Base-by-base conservation (phyloP, 139 green algal species). In the Haematococcus sp. region DNA sequence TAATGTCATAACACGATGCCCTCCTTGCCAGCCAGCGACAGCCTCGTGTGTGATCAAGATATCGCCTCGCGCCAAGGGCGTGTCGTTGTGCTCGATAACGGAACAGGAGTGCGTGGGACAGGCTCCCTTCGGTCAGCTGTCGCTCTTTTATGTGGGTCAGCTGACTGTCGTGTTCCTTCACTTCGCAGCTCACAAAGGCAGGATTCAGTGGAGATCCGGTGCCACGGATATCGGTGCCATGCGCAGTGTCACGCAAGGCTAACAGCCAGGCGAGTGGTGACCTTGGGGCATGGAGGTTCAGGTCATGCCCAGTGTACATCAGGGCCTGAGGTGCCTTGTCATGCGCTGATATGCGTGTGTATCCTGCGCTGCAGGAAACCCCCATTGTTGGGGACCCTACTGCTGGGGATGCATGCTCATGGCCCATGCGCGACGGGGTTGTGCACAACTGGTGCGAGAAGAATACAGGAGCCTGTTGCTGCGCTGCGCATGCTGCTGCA, bases 361-460 rank as follows among this genome's bases (percentile, higher is more conserved):
- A 40, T 23, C 58, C 34, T 49, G 40, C n/a, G 28, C 58, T 34
- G 58, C 58, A 65, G 58, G 25, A 35, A 9, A 4, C 58, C 3
- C 27, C 76, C 84, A 31, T 69, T 93, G 56, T 76, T 94, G 60
- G 75, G 93, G 59, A 34, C 23, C 25, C 58, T 33, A 43, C 5
- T 35, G 25, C 19, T 4, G 58, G 28, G 13, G 40, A 25, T 3
- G 61, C 35, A 2, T 49, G 15, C 32, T 77, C 32, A 20, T 94
- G 93, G 51, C 90, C 90, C 20, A 77, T 94, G n/a, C 76, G 40
- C 27, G 92, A 92, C 43, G 89, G 90, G 17, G 71, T 94, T 22
- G 86, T 96, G n/a, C 81, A 87, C 44, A 76, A 77, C 61, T 95
- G 40, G 40, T 49, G 40, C 7, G 40, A 19, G 40, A 49, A 11